Base-by-base conservation (phyloP, 2,329 filamentous ascomycete genomes). In the Colletotrichum musae region DNA sequence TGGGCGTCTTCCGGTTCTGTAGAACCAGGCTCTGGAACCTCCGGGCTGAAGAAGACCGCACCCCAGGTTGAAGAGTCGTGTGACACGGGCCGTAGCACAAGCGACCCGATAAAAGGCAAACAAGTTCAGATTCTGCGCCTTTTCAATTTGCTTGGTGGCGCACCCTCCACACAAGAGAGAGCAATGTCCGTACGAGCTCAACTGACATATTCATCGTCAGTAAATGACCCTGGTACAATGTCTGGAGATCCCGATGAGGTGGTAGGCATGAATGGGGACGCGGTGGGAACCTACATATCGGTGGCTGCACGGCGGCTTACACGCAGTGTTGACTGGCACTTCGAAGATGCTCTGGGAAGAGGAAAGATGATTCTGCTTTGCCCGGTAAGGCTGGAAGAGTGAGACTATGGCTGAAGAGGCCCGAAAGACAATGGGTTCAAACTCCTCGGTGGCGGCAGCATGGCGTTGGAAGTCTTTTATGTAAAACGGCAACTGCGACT, bases 121-220 rank as follows among this genome's bases (percentile, higher is more conserved):
- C 54, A 45, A 51, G 41, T 60, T 66, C 61, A 65, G 61, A 60
- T 69, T 66, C 32, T 52, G 62, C 50, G 56, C n/a, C 59, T 10
- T 36, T 36, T 28, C 56, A 45, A 69, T 69, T 59, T 59, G 66
- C 50, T 69, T 36, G 32, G 26, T 16, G 48, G 43, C 47, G 66
- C 28, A 32, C 28, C 28, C 64, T 61, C 54, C 54, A 54, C 32
- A 58, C 39, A 69, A 69, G 66, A 61, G 66, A 69, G 47, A 32
- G 7, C 10, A 32, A 32, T 32, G 28, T 32, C 28, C 28, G 28
- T 36, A 54, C 61, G 39, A 18, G 66, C 61, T 69, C 62, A 60
- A 65, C 66, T 66, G 61, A 69, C 66, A 50, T 59, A 28, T 43
- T 69, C 48, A 69, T 48, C 61, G 51, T 69, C 48, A 69, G 61